Base-by-base conservation (phyloP, 1,284 basidiomycete species). In the Fomitopsis betulina region DNA sequence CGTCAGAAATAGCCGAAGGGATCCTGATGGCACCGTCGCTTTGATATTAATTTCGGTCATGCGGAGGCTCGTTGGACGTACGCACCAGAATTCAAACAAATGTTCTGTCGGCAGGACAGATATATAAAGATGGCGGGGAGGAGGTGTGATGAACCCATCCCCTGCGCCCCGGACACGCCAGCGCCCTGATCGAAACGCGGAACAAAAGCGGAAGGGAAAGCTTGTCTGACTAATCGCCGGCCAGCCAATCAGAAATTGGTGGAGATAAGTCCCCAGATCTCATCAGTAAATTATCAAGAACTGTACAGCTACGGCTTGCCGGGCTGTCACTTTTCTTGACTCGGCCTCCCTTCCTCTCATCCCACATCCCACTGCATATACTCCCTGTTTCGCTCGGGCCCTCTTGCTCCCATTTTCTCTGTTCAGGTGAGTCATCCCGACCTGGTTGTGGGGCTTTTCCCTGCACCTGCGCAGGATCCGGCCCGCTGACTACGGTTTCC, bases 321-420 rank as follows among this genome's bases (percentile, higher is more conserved):
- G 32, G 51, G 23, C 52, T 42, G 37, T 12, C 12, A 40, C 21
- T 17, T 53, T 30, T 38, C n/a, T 13, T 30, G 35, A 39, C 52
- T 39, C 39, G 32, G 49, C 49, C 7, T 13, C 25, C 15, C 23
- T 35, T 27, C 23, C n/a, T 38, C 21, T 32, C 37, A 19, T 19
- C 38, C 23, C 39, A 39, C 25, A 27, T 25, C 27, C 38, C 53
- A 39, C 39, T 38, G 38, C 38, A 40, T n/a, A 54, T 13, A n/a
- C 15, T 49, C 55, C 45, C 38, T 50, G 43, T 45, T 56, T 32
- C 55, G 25, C 55, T 42, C 55, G 55, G 55, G 21, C 32, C 55
- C 55, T 50, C 55, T 56, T 56, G 42, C 38, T 39, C 43, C n/a
- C 35, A 23, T 10, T 12, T 23, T 15, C 35, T 50, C 45, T 1